Evolutionary conservation across 176 grass and related monocot species (phyloP).

Genomic region (Saccharum officinarum): DNA sequence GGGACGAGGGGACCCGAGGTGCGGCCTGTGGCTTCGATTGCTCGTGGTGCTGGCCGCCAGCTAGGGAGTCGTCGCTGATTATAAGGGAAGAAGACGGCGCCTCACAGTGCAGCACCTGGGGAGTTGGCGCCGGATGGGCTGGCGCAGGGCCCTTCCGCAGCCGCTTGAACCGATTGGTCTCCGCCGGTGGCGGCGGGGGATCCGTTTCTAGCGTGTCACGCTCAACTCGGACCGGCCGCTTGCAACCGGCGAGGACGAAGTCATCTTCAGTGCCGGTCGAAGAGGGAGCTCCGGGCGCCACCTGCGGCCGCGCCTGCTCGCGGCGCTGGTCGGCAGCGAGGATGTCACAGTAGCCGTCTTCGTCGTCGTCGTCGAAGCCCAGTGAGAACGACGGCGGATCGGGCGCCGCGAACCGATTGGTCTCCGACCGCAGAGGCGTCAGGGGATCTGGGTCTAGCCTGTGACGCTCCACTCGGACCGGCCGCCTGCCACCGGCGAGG

Average conservation of each 20-base stretch:
- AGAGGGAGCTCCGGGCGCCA: not conserved
- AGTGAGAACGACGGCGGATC: constrained; percentile 49
- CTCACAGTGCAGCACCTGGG: not conserved
- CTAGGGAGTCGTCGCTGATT: constrained; percentile 16
- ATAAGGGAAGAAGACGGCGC: constrained; percentile 26
- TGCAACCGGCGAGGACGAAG: not conserved
- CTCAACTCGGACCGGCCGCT: not conserved
- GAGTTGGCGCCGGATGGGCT: not conserved
- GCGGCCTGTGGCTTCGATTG: not conserved
- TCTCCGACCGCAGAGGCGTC: not conserved
- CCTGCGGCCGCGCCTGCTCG: constrained; percentile 10
- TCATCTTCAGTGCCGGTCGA: constrained; percentile 22
- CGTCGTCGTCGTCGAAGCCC: constrained; percentile 13
- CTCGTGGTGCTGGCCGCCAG: not conserved
- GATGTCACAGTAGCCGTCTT: not conserved
- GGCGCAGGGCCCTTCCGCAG: constrained; percentile 44
- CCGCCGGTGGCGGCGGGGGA: constrained; percentile 5
- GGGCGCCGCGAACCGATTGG: not conserved
- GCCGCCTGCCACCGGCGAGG: not conserved
- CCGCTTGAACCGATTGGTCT: constrained; percentile 46
- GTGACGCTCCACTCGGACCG: not conserved
- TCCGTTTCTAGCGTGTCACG: not conserved
- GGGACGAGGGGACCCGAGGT: too few species aligned
- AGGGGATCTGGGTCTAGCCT: not conserved
- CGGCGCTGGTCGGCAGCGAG: not conserved